Evolutionary conservation across 305 asterid species (phyloP).

Genomic region (Rubia peregrina): DNA sequence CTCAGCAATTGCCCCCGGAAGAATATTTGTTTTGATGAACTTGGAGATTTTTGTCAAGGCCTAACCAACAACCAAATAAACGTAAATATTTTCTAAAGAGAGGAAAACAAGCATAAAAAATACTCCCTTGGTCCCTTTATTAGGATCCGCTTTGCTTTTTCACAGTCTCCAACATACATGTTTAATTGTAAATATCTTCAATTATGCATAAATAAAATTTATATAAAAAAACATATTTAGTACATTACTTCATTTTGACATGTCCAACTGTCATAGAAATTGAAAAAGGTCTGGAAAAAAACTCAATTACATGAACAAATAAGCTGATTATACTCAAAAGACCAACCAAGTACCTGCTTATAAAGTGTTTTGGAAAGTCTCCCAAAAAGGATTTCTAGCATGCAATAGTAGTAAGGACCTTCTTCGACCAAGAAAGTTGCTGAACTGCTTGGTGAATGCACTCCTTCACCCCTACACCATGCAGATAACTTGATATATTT

Average conservation of each 20-base stretch:
- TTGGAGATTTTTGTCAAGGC: constrained; percentile 86
- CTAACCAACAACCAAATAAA: constrained; percentile 32
- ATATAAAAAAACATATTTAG: background rate
- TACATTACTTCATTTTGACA: constrained; percentile 53
- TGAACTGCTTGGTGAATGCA: constrained; percentile 57
- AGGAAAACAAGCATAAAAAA: background rate
- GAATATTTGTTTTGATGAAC: constrained; percentile 84
- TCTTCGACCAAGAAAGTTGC: constrained; percentile 96
- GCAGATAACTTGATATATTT: constrained; percentile 19
- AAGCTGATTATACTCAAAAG: constrained; percentile 7
- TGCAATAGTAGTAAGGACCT: constrained; percentile 90
- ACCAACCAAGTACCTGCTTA: constrained; percentile 56
- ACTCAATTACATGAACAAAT: background rate
- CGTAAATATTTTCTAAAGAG: constrained; percentile 20
- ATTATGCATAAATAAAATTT: background rate
- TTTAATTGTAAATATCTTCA: background rate
- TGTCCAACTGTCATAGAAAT: constrained; percentile 21
- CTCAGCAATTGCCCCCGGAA: constrained; percentile 99
- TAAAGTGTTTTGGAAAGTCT: constrained; percentile 86
- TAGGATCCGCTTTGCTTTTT: no score
- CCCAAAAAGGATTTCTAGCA: constrained; percentile 89
- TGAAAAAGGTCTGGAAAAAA: constrained; percentile 16
- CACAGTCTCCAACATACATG: background rate
- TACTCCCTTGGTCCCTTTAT: background rate
- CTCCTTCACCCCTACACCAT: constrained; percentile 90